phyloP scores from a whole-genome alignment of 106 monocot genomes.

The Dactylorhiza incarnata region DNA sequence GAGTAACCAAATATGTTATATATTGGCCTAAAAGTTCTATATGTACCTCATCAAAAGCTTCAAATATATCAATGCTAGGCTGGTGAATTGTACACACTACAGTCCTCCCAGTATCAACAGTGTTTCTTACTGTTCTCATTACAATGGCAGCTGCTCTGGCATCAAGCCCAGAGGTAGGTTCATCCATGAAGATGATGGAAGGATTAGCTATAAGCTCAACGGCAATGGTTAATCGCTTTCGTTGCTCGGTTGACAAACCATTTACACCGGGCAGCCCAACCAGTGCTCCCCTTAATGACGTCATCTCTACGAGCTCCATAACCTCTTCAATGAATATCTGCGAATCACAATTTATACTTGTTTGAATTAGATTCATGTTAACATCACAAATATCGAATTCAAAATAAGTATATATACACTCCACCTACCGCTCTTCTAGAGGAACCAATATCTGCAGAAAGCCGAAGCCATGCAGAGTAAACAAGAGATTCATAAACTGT shows the following conservation, averaged over 20 bases:
- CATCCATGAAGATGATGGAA: slow-evolving; percentile 29
- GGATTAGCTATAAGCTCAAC: slow-evolving; percentile 36
- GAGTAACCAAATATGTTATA: background rate
- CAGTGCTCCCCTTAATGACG: slow-evolving; percentile 15
- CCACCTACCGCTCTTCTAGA: slow-evolving; percentile 24
- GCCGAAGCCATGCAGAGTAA: slow-evolving; percentile 38
- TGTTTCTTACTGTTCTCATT: slow-evolving; percentile 43
- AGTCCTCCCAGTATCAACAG: slow-evolving; percentile 17
- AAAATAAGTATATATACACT: background rate
- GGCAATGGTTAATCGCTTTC: slow-evolving; percentile 48
- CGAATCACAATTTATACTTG: background rate
- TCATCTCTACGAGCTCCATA: slow-evolving; percentile 28
- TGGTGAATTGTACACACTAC: slow-evolving; percentile 29
- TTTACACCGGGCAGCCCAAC: slow-evolving; percentile 47
- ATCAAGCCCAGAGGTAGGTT: slow-evolving; percentile 46
- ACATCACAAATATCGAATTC: background rate
- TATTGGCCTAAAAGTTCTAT: background rate
- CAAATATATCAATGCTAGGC: slow-evolving; percentile 25
- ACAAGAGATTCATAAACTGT: slow-evolving; percentile 42
- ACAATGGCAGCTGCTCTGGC: slow-evolving; percentile 56
- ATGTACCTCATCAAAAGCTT: slow-evolving; percentile 29
- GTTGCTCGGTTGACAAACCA: slow-evolving; percentile 50
- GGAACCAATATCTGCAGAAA: slow-evolving; percentile 30
- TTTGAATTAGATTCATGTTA: background rate
- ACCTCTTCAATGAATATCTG: slow-evolving; percentile 32